Evolutionary conservation across 208 protist species (phyloP).

Genomic region (Trypanosoma caninum): DNA sequence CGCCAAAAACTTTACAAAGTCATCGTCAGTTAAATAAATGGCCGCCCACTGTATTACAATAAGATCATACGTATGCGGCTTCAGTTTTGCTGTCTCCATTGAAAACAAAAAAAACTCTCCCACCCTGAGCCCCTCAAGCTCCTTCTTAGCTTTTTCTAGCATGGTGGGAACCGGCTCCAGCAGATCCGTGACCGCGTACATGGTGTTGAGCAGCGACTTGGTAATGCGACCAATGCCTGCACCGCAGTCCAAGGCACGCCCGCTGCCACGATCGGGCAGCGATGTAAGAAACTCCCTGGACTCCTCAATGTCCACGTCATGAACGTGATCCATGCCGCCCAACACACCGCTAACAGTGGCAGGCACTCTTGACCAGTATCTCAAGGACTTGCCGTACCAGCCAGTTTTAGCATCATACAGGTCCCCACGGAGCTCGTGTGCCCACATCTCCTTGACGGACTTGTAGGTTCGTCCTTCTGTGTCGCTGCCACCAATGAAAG

Average conservation of each 20-base stretch:
- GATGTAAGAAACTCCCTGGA: slow-evolving; percentile 58
- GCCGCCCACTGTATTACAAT: slow-evolving; percentile 93
- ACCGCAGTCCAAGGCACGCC: slow-evolving; percentile 86
- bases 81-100: slow-evolving; percentile 72
- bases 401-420: slow-evolving; percentile 71
- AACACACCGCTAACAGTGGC: slow-evolving; percentile 88
- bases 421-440: slow-evolving; percentile 54
- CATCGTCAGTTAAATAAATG: slow-evolving; percentile 91
- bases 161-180: slow-evolving; percentile 87
- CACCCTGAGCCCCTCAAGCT: slow-evolving; percentile 63
- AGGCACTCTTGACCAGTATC: slow-evolving; percentile 85
- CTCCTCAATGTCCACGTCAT: slow-evolving; percentile 69
- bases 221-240: slow-evolving; percentile 91
- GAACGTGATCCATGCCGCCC: slow-evolving; percentile 82
- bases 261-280: slow-evolving; percentile 47
- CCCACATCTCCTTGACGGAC: slow-evolving; percentile 71
- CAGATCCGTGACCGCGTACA: slow-evolving; percentile 78
- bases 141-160: slow-evolving; percentile 79
- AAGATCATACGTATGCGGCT: slow-evolving; percentile 74
- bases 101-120: slow-evolving; percentile 78
- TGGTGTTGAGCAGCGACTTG: slow-evolving; percentile 54
- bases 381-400: slow-evolving; percentile 88
- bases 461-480: slow-evolving; percentile 56
- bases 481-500: slow-evolving; percentile 55
- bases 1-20: slow-evolving; percentile 86